Percentiles rank a stretch among this genome's conserved stretches.
These are phyloP conservation scores for Candida insectorum DNA, from an alignment of 805 yeast species.

Conservation along the genomic window DNA sequence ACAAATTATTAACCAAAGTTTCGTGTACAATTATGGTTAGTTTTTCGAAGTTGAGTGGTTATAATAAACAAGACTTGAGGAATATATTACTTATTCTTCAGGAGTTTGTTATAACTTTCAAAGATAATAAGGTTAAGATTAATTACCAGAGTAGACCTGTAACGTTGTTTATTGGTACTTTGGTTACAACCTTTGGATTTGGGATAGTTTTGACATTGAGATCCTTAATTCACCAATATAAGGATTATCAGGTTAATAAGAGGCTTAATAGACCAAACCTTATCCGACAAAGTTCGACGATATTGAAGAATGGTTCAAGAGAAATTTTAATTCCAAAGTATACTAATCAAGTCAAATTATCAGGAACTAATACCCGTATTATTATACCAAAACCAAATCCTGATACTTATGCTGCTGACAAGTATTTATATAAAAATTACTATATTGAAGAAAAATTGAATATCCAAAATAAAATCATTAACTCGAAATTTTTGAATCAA, in stretches of 20 bases:
- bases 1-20: too few species aligned
- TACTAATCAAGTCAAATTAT: constrained; percentile 13
- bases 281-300: constrained; percentile 40
- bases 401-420: constrained; percentile 55
- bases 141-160: constrained; percentile 43
- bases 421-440: constrained; percentile 49
- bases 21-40: too few species aligned
- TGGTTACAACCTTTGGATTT: constrained; percentile 39
- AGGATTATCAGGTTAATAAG: constrained; percentile 24
- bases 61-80: constrained; percentile 30
- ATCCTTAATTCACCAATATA: constrained; percentile 25
- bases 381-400: constrained; percentile 45
- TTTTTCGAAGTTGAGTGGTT: constrained; percentile 30
- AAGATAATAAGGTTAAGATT: constrained; percentile 33
- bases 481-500: constrained; percentile 70
- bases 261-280: constrained; percentile 30
- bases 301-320: constrained; percentile 44
- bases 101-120: constrained; percentile 34
- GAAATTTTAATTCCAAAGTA: constrained; percentile 44
- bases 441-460: constrained; percentile 28
- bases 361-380: constrained; percentile 35
- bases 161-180: constrained; percentile 36
- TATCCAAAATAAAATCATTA: constrained; percentile 32
- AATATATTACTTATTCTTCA: constrained; percentile 30
- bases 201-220: constrained; percentile 31